Percentiles rank a stretch among this genome's conserved stretches.
Conservation (phyloP, 257 asterid species). For the Solanum tarijense region DNA sequence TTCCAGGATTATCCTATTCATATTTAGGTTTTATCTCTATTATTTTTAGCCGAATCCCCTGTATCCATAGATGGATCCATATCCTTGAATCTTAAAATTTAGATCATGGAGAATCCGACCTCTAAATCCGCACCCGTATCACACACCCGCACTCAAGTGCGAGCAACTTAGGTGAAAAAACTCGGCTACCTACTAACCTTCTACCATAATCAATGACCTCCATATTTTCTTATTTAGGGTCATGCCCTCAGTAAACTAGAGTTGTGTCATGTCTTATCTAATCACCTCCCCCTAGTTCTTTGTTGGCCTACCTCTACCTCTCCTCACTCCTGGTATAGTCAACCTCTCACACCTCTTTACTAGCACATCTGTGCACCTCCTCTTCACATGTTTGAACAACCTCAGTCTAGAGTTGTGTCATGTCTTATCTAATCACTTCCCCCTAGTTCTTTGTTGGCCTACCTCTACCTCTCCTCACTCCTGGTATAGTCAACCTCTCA, state of each 20-base stretch:
- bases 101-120: not conserved
- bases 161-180: not conserved
- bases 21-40: not conserved
- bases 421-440: too few relatives aligned
- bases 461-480: not conserved
- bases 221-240: not conserved
- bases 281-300: not conserved
- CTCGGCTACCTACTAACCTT: not conserved
- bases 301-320: not conserved
- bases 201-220: not conserved
- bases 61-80: not conserved
- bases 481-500: not conserved
- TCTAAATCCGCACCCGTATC: not conserved
- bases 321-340: not conserved
- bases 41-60: not conserved
- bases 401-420: not conserved
- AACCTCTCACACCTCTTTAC: not conserved
- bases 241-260: not conserved
- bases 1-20: not conserved
- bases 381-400: not conserved
- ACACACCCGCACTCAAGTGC: not conserved
- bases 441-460: not conserved
- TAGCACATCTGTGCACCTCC: not conserved
- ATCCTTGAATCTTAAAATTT: not conserved
- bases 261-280: not conserved